These are phyloP conservation scores for Geotrichum europaeum DNA, from an alignment of 1,139 yeast genomes.

Conservation along the genomic window DNA sequence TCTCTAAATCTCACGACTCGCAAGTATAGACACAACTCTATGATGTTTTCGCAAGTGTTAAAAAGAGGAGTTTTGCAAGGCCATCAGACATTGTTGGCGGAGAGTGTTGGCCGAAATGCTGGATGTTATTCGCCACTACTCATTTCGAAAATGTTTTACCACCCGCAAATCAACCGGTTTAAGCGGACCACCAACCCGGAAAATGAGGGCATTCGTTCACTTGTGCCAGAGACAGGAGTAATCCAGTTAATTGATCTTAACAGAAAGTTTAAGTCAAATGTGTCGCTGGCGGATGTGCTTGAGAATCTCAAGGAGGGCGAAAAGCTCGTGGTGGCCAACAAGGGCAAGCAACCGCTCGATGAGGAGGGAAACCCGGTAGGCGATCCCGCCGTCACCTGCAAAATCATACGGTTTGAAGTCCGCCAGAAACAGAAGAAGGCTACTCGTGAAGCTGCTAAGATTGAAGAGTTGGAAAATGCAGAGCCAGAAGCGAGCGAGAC, in stretches of 20 bases:
- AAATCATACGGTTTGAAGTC: not conserved
- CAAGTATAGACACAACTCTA: too few species aligned
- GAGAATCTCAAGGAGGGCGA: conserved; percentile 5
- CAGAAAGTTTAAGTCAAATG: conserved; percentile 21
- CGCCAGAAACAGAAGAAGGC: not conserved
- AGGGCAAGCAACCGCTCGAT: conserved; percentile 14
- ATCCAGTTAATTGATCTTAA: conserved; percentile 24
- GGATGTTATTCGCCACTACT: not conserved
- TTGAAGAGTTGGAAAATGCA: not conserved
- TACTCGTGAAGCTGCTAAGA: not conserved
- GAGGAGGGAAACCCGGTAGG: conserved; percentile 15
- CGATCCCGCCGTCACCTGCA: conserved; percentile 12
- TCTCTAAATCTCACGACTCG: too few species aligned
- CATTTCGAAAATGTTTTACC: not conserved
- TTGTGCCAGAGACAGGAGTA: conserved; percentile 26
- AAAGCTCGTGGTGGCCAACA: conserved; percentile 24
- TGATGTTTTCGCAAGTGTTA: too few species aligned
- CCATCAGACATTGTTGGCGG: too few species aligned
- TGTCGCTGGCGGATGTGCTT: conserved; percentile 15
- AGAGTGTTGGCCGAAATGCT: not conserved
- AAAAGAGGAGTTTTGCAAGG: too few species aligned
- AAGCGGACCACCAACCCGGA: not conserved
- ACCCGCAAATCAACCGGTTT: not conserved
- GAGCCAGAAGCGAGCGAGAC: not conserved
- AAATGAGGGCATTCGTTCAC: conserved; percentile 20